Evolutionary conservation across 495 filamentous ascomycete species (phyloP), one percentile per base, ranked within the genome.

Genomic region (Trypethelium eluteriae): DNA sequence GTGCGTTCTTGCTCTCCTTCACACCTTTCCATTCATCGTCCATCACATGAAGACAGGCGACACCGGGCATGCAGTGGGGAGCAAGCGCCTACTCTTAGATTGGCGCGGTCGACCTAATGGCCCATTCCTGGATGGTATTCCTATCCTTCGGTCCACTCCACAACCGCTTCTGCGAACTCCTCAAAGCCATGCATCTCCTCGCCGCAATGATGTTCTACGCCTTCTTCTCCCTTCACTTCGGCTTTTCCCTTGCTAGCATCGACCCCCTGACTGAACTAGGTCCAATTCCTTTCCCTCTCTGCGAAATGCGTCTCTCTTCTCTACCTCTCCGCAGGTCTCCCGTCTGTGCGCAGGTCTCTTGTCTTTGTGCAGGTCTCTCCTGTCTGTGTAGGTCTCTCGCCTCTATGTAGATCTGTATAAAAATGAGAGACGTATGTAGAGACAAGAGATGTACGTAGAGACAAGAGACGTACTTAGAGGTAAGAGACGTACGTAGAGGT

Each of bases 191-290:
- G 0, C 84, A 87, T 66, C 79, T 80, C 62, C 50, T 83, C 57
- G 81, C 80, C 57, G 81, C 80, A 0, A 61, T 81, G n/a, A 64
- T 85, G 2, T 86, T 85, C 66, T 73, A 82, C 3, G 64, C 86
- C 16, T 83, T 83, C 71, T 81, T 86, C 70, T 85, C 85, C 73
- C 76, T 82, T 34, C 83, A 88, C 71, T 86, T 84, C 68, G 81
- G 84, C 69, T 84, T 80, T 71, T 75, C 74, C 0, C 75, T 87
- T 18, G 5, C 49, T 5, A 53, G 49, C 49, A 18, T 53, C 9
- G 49, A 53, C 49, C 25, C 14, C n/a, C 9, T 53, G 10, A 53
- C 25, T 53, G 49, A 25, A 25, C 25, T 25, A 25, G 25, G 25
- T 25, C 25, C 1, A 25, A 25, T 25, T 25, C 25, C 25, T 25